Percentiles rank a stretch among this genome's conserved stretches.
phyloP scores from a whole-genome alignment of 257 asterid genomes.

The Lavandula angustifolia region DNA sequence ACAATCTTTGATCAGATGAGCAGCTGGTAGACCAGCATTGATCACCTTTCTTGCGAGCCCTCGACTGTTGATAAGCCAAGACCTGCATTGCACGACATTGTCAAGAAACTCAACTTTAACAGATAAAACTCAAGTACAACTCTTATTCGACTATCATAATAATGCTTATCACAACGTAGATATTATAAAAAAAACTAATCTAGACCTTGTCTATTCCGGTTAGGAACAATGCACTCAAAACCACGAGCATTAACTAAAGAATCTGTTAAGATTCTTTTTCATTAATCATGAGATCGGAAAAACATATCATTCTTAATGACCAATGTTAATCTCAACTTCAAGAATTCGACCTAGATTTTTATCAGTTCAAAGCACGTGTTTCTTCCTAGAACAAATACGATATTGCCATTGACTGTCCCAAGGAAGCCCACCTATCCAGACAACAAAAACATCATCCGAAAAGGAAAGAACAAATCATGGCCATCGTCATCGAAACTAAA shows the following conservation, averaged over 20 bases:
- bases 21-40: constrained; percentile 57
- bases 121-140: not conserved
- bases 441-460: constrained; percentile 1
- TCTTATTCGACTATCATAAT: not conserved
- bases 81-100: constrained; percentile 48
- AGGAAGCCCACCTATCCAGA: not conserved
- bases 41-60: constrained; percentile 76
- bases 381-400: not conserved
- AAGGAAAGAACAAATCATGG: no score
- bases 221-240: no score
- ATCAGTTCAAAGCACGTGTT: not conserved
- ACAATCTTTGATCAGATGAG: constrained; percentile 57
- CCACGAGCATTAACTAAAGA: no score
- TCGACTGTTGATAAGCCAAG: constrained; percentile 71
- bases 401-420: not conserved
- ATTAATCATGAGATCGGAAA: not conserved
- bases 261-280: not conserved
- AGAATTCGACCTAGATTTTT: not conserved
- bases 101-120: constrained; percentile 25
- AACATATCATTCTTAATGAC: not conserved
- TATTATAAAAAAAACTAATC: not conserved
- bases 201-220: no score
- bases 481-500: no score
- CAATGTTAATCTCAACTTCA: not conserved
- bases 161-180: constrained; percentile 5